Conservation (phyloP, 495 filamentous ascomycete species). For the Ramalina peruviana region DNA sequence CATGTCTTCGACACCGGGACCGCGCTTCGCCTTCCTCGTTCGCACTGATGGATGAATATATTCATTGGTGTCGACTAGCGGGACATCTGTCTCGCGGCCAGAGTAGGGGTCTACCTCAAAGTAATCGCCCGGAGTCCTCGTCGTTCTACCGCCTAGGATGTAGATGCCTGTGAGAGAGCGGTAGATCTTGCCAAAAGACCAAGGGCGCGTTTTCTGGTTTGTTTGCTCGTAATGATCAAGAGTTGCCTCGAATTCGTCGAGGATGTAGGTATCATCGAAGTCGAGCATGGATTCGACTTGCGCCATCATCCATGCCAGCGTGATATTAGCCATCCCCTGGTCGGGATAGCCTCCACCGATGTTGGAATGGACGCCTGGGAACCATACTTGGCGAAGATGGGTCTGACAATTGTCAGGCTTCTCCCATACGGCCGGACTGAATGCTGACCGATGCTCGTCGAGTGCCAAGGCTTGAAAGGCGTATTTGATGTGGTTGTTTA, state of each 20-base stretch:
- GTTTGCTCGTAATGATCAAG: slow-evolving; percentile 12
- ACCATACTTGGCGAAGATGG: slow-evolving; percentile 39
- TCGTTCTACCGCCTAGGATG: slow-evolving; percentile 8
- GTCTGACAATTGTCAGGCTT: slow-evolving; percentile 18
- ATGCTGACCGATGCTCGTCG: slow-evolving; percentile 30
- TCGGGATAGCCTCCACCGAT: slow-evolving; percentile 30
- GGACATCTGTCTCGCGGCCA: slow-evolving; percentile 1
- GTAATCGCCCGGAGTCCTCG: slow-evolving; percentile 14
- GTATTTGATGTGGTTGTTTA: slow-evolving; percentile 32
- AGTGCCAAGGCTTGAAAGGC: slow-evolving; percentile 48
- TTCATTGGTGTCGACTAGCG: slow-evolving; percentile 15
- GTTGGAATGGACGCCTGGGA: slow-evolving; percentile 40
- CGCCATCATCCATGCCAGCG: slow-evolving; percentile 35
- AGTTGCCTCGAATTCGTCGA: slow-evolving; percentile 12
- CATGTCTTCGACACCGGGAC: slow-evolving; percentile 12
- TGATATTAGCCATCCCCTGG: slow-evolving; percentile 26
- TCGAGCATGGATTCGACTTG: slow-evolving; percentile 21
- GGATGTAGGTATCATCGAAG: slow-evolving; percentile 17
- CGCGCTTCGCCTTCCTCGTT: slow-evolving; percentile 7
- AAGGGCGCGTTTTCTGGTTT: slow-evolving; percentile 13
- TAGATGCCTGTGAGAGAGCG: slow-evolving; percentile 14
- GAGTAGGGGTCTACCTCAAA: slow-evolving; percentile 11
- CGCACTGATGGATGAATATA: slow-evolving; percentile 16
- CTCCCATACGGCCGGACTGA: slow-evolving; percentile 38
- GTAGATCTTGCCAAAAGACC: slow-evolving; percentile 19